These are phyloP conservation scores for Bruguiera hainesii DNA, from an alignment of 441 rosid species.

Conservation along the genomic window DNA sequence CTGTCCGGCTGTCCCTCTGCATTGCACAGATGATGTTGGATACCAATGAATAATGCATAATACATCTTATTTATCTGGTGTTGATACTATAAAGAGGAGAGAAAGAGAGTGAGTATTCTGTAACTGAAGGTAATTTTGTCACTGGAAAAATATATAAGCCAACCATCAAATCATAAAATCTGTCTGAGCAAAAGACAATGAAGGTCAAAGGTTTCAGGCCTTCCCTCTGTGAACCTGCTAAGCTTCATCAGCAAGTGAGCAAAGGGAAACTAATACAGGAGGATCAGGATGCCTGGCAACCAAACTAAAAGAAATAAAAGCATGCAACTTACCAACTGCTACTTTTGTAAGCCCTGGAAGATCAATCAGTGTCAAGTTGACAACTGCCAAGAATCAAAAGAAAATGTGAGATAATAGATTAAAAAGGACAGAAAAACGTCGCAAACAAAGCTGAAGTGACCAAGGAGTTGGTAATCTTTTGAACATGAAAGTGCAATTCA, in stretches of 20 bases:
- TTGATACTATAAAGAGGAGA: background rate
- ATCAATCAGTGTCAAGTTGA: slow-evolving; percentile 93
- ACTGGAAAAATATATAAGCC: background rate
- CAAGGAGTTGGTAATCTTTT: too few species aligned
- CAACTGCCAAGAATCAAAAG: slow-evolving; percentile 56
- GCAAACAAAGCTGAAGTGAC: too few species aligned
- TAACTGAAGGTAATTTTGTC: background rate
- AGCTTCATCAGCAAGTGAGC: too few species aligned
- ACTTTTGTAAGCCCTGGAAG: slow-evolving; percentile 99
- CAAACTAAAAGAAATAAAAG: background rate
- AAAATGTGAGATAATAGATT: slow-evolving; percentile 9
- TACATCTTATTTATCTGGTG: background rate
- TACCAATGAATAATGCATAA: slow-evolving; percentile 4
- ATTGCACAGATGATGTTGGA: slow-evolving; percentile 20
- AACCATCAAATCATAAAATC: too few species aligned
- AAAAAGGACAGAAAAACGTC: too few species aligned
- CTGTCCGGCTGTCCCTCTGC: slow-evolving; percentile 96
- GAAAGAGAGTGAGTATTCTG: background rate
- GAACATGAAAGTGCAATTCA: too few species aligned
- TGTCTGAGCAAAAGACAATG: too few species aligned
- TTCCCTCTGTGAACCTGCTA: too few species aligned
- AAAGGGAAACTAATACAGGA: slow-evolving; percentile 4
- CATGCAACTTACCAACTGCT: slow-evolving; percentile 76
- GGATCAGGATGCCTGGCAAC: slow-evolving; percentile 1
- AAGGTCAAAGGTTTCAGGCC: too few species aligned